phyloP scores from a whole-genome alignment of 179 eudicot genomes.

The Beta macrorhiza region DNA sequence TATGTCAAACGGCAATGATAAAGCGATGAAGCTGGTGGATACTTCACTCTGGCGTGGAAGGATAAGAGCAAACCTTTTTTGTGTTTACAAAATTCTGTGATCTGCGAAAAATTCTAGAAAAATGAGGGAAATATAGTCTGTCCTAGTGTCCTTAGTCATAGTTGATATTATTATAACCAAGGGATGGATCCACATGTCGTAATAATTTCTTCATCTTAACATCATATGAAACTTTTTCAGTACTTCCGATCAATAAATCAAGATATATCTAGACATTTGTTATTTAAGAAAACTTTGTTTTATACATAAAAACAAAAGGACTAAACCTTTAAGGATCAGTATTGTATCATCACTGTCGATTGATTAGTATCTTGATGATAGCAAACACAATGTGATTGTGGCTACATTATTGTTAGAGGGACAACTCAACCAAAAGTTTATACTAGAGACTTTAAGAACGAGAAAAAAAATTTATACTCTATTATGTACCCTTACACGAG shows the following conservation, averaged over 20 bases:
- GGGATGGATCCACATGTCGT: background rate
- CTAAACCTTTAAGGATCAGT: no score
- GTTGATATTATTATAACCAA: background rate
- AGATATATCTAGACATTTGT: background rate
- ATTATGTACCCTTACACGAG: no score
- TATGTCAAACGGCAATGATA: background rate
- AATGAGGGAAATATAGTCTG: background rate
- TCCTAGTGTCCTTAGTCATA: background rate
- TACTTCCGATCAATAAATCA: background rate
- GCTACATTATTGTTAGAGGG: no score
- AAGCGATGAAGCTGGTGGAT: no score
- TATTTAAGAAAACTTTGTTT: background rate
- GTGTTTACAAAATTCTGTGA: background rate
- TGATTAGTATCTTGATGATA: no score
- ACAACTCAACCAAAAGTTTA: no score
- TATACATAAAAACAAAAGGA: no score
- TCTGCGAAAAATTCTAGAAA: background rate
- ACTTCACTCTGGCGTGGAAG: conserved; percentile 22
- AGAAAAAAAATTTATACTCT: no score
- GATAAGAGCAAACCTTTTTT: conserved; percentile 19
- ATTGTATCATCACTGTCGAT: no score
- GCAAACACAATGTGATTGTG: no score
- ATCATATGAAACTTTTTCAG: background rate
- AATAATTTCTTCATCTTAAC: conserved; percentile 11
- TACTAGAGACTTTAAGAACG: no score